Base-by-base conservation (phyloP, 1,284 basidiomycete species). In the Sporisorium iseilematis-ciliati region DNA sequence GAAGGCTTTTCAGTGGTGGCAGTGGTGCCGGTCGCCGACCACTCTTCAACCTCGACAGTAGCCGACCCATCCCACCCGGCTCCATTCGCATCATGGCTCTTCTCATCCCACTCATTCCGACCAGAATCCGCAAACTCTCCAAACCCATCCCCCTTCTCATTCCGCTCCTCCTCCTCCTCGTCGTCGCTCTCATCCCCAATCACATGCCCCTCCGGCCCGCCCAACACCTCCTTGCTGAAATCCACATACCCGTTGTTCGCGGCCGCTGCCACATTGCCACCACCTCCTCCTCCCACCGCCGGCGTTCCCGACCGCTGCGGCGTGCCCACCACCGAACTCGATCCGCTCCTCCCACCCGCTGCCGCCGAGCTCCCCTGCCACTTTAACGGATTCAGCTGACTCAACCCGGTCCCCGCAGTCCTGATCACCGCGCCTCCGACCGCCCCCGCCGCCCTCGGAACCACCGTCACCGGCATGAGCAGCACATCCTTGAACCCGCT, bases 401-500 rank as follows among this genome's bases (percentile, higher is more conserved):
- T 78, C 18, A 78, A 26, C 0, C 80, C 76, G 3, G 65, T 73
- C 1, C 78, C 80, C 2, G 80, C 78, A 7, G 80, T 82, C 0
- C 75, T 49, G 8, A 79, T 75, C n/a, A 77, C 72, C 0, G 79
- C 81, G 8, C 76, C 73, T 4, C 77, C 76, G 14, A 94, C 92
- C 40, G 87, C 87, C 0, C 86, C 87, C 41, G 91, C 91, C 6
- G 94, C 93, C 10, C 93, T 90, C 0, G 96, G 96, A 1, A 98
- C 95, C 77, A 98, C 97, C 1, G 94, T 97, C 20, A 98, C 96
- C 0, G 96, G 96, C 0, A 97, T 88, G 0, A 98, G 87, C 0
- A 99, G 90, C 0, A 94, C 90, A 66, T 93, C 91, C 11, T 93
- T 93, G 86, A 99, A 98, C 0, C 93, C 93, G 0, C 93, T 91